Base-by-base conservation (phyloP, 371 early-diverging fungal genomes). In the Lichtheimia hyalospora region DNA sequence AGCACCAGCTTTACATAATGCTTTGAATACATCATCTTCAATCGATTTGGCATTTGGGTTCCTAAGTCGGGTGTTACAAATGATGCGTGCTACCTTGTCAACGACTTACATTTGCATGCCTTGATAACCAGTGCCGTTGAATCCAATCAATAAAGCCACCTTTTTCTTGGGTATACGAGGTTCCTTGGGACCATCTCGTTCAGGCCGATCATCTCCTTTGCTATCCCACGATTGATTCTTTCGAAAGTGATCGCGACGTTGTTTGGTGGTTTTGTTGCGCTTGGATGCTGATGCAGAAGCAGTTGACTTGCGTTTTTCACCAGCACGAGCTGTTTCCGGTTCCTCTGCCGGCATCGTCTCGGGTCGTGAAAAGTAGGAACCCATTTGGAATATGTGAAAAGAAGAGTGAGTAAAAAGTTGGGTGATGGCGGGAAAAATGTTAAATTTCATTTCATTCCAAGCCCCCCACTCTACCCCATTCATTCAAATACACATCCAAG, bases 61-160 rank as follows among this genome's bases (percentile, higher is more conserved):
- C 23, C 87, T 88, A 56, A 43, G 49, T 48, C 48, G 16, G 20
- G 34, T 18, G 13, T 42, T n/a, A 56, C 23, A n/a, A 20, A 28
- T 20, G 23, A 54, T 27, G 18, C 41, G 21, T 15, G 54, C 27
- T 34, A 34, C 46, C 21, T 16, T 46, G 46, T n/a, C 16, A 16
- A 24, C 14, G 18, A 54, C 3, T 6, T 87, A 91, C 89, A 94
- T 78, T 72, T 98, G 97, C 95, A 97, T 93, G 34, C 99, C 99
- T 61, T 91, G 87, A 79, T 94, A 99, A 0, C 92, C 96, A n/a
- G 96, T 92, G 4, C 99, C 99, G 61, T 92, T 92, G 69, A 92
- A 99, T 4, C 96, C 94, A 70, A 97, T 75, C 51, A 97, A 67
- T 12, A 97, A 68, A 0, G 95, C 97, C 3, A 94, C 90, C 61